Conservation (phyloP, 305 asterid species). For the Fraxinus angustifolia region DNA sequence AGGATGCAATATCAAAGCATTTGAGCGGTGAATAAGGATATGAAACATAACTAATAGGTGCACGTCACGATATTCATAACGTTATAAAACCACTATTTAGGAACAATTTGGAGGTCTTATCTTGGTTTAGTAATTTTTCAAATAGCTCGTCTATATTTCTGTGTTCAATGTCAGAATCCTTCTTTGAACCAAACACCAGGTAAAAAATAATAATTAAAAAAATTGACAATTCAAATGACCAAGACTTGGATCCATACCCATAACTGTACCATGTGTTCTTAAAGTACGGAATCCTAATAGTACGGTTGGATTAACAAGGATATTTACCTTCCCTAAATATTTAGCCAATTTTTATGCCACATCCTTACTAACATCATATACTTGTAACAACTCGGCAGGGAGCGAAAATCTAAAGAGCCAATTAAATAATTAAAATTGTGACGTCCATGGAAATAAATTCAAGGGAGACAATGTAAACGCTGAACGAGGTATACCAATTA, state of each 20-base stretch:
- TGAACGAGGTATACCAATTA: constrained; percentile 37
- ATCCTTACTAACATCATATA: background rate
- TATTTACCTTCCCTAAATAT: background rate
- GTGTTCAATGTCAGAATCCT: background rate
- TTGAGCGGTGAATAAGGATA: background rate
- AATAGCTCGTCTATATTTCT: background rate
- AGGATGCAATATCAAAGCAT: background rate
- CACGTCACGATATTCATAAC: background rate
- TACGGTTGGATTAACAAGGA: background rate
- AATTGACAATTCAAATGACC: background rate
- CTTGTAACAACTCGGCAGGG: background rate
- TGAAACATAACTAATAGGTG: background rate
- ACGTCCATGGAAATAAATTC: background rate
- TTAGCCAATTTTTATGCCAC: background rate
- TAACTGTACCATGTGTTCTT: background rate
- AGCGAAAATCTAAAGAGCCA: background rate
- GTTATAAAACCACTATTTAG: background rate
- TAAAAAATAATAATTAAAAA: background rate
- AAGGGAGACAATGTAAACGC: background rate
- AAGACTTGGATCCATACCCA: background rate
- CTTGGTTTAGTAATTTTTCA: background rate
- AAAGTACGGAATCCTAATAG: background rate
- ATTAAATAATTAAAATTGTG: background rate
- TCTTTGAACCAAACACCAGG: background rate
- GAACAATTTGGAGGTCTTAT: background rate